Conservation (phyloP, 2,329 filamentous ascomycete species). For the Diaporthe sp. region DNA sequence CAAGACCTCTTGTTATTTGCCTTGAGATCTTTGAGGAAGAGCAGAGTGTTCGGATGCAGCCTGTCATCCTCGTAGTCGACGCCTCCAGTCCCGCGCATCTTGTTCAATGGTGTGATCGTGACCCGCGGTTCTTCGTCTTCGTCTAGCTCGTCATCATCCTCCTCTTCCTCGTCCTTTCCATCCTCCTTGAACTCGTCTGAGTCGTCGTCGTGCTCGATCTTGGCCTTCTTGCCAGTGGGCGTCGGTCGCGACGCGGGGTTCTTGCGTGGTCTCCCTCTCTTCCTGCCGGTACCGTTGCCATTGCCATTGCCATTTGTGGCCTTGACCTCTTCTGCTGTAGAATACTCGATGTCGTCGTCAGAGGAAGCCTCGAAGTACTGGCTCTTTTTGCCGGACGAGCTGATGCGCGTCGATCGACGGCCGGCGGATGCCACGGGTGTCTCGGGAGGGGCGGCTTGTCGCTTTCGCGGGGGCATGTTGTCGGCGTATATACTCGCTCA, state of each 20-base stretch:
- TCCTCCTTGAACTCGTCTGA: slow-evolving; percentile 54
- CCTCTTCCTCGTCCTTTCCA: slow-evolving; percentile 49
- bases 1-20: slow-evolving; percentile 71
- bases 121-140: slow-evolving; percentile 54
- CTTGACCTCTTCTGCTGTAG: slow-evolving; percentile 28
- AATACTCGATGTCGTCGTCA: slow-evolving; percentile 42
- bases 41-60: slow-evolving; percentile 70
- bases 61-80: slow-evolving; percentile 65
- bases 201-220: slow-evolving; percentile 47
- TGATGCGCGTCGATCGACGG: slow-evolving; percentile 63
- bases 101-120: slow-evolving; percentile 58
- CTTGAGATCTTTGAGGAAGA: slow-evolving; percentile 71
- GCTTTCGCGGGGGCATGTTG: slow-evolving; percentile 35
- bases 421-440: slow-evolving; percentile 50
- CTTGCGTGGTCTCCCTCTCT: slow-evolving; percentile 36
- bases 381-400: slow-evolving; percentile 61
- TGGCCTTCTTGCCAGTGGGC: slow-evolving; percentile 41
- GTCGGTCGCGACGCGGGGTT: slow-evolving; percentile 17
- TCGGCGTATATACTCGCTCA: background rate
- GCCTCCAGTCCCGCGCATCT: slow-evolving; percentile 57
- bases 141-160: slow-evolving; percentile 53
- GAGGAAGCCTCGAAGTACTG: slow-evolving; percentile 63
- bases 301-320: background rate
- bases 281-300: slow-evolving; percentile 5
- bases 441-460: slow-evolving; percentile 46